These are phyloP conservation scores for Myriosclerotinia duriaeana DNA, from an alignment of 2,329 filamentous ascomycete species.

Conservation along the genomic window DNA sequence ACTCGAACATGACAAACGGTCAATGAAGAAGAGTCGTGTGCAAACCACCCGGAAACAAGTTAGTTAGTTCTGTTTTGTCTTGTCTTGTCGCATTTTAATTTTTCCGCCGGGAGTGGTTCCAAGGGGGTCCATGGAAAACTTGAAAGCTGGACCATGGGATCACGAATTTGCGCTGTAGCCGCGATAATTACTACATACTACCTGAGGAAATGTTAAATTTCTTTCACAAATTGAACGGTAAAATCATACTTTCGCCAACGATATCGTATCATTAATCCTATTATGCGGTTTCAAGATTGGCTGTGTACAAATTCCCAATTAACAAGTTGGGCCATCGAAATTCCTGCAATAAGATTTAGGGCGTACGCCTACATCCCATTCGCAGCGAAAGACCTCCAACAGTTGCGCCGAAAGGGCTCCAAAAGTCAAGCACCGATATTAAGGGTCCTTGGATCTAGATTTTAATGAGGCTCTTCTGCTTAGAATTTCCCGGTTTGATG, in stretches of 20 bases:
- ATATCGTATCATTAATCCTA: constrained; percentile 1
- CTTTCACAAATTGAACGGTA: not conserved
- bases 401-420: constrained; percentile 4
- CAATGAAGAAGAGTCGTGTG: no score
- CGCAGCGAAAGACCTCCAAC: not conserved
- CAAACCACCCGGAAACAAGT: no score
- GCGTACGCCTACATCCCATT: not conserved
- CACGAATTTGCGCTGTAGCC: constrained; percentile 11
- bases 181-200: constrained; percentile 9
- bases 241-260: constrained; percentile 1
- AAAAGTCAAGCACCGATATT: constrained; percentile 6
- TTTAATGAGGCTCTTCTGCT: constrained; percentile 21
- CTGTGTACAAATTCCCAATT: not conserved
- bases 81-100: constrained; percentile 10
- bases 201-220: not conserved
- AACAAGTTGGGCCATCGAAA: not conserved
- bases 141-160: not conserved
- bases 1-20: constrained; percentile 7
- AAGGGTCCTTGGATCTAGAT: constrained; percentile 23
- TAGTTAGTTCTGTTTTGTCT: no score
- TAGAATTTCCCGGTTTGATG: constrained; percentile 8
- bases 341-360: not conserved
- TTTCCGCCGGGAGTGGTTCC: constrained; percentile 3
- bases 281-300: not conserved
- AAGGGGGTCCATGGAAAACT: not conserved